Evolutionary conservation across 2,329 filamentous ascomycete species (phyloP).

Genomic region (Botrytis sinoallii): DNA sequence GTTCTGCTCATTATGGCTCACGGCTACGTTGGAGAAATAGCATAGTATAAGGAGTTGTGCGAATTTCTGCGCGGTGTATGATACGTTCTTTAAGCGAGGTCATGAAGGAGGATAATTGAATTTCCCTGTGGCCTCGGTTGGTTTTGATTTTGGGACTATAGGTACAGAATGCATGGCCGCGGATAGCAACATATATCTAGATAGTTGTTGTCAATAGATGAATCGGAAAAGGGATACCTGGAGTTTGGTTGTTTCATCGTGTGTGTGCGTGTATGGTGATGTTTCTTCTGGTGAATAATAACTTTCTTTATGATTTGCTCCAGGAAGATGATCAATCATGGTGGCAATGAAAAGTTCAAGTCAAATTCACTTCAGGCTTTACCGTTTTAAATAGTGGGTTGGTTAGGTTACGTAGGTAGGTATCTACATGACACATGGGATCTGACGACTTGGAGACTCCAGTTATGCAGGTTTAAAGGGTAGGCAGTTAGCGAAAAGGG

Average conservation of each 20-base stretch:
- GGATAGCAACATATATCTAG: background rate
- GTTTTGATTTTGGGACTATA: background rate
- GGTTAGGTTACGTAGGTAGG: background rate
- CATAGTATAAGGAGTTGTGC: slow-evolving; percentile 12
- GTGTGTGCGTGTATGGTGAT: background rate
- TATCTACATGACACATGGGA: background rate
- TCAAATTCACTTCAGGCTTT: background rate
- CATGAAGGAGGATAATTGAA: background rate
- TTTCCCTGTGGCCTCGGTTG: background rate
- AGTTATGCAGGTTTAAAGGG: background rate
- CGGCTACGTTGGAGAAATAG: background rate
- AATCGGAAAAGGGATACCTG: background rate
- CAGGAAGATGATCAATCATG: background rate
- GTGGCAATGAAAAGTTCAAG: too few relatives aligned
- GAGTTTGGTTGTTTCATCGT: background rate
- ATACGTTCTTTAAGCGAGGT: background rate
- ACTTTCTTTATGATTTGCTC: background rate
- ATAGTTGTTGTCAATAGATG: background rate
- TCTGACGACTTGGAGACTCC: background rate
- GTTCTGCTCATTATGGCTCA: slow-evolving; percentile 5
- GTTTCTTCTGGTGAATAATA: background rate
- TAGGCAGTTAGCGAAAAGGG: too few relatives aligned
- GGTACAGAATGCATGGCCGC: background rate
- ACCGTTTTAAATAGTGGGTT: too few relatives aligned
- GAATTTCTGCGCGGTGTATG: background rate